A percentile compares a stretch with the other conserved stretches of the same genome.
These are phyloP conservation scores for Hypomyces perniciosus DNA, from an alignment of 2,329 filamentous ascomycete species.

Conservation along the genomic window DNA sequence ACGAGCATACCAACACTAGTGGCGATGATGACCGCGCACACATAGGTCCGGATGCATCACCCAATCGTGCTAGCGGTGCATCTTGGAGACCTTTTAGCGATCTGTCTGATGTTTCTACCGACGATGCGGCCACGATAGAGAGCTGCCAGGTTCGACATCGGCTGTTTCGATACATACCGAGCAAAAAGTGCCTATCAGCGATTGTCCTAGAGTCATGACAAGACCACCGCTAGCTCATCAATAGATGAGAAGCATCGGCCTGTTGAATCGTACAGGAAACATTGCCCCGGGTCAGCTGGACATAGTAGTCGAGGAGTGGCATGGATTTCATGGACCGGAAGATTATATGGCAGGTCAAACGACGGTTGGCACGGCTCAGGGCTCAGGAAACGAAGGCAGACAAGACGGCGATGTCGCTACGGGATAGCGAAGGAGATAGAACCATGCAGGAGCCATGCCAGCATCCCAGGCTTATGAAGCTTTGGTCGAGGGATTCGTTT, in stretches of 20 bases:
- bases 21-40: no score
- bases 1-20: neutral
- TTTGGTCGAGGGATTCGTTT: no score
- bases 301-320: conserved; percentile 40
- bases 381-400: conserved; percentile 7
- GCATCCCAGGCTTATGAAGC: no score
- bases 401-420: neutral
- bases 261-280: conserved; percentile 2
- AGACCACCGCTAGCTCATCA: conserved; percentile 23
- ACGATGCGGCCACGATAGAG: conserved; percentile 22
- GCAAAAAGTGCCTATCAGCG: neutral
- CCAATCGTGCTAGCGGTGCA: neutral
- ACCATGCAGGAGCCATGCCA: no score
- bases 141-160: conserved; percentile 29
- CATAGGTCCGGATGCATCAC: neutral
- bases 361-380: conserved; percentile 20
- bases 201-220: conserved; percentile 3
- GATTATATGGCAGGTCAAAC: conserved; percentile 38
- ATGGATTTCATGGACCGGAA: conserved; percentile 42
- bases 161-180: conserved; percentile 8
- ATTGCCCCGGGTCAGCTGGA: conserved; percentile 17
- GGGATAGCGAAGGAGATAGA: neutral
- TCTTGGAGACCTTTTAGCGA: conserved; percentile 35
- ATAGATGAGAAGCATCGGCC: conserved; percentile 22
- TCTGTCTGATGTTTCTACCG: conserved; percentile 37